phyloP scores from a whole-genome alignment of 2,329 filamentous ascomycete species.

The Fusarium sp. region DNA sequence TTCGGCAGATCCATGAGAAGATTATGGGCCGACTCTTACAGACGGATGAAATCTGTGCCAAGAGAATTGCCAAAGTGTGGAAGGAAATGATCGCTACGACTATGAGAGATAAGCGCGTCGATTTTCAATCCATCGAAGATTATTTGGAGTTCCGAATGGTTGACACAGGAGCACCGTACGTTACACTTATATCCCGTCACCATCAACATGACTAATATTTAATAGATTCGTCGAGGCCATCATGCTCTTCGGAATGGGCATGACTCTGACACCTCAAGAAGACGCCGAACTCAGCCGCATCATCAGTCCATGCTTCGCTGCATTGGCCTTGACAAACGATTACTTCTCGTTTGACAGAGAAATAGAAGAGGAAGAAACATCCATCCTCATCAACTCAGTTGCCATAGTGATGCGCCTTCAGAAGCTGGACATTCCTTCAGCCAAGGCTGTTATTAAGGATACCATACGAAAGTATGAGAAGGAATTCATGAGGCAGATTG shows the following conservation, averaged over 20 bases:
- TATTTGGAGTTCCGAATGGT: neutral
- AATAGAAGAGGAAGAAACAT: neutral
- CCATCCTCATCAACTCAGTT: neutral
- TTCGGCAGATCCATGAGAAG: neutral
- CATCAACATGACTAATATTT: rapidly evolving
- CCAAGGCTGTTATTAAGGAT: neutral
- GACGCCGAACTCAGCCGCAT: neutral
- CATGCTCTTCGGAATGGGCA: neutral
- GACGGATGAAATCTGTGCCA: neutral
- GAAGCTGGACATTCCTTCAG: neutral
- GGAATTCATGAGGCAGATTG: neutral
- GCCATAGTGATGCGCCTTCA: neutral
- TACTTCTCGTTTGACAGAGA: neutral
- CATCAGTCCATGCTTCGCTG: neutral
- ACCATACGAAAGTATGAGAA: neutral
- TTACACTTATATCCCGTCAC: rapidly evolving
- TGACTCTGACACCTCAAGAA: neutral
- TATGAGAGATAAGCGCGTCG: neutral
- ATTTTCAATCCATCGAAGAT: neutral
- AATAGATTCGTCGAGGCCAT: neutral
- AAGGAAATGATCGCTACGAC: neutral
- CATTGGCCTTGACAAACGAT: neutral
- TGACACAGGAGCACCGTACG: neutral
- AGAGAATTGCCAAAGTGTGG: neutral
- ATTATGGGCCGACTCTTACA: neutral